Base-by-base conservation (phyloP, 192 early-diverging fungal genomes). In the Coemansia sp. region DNA sequence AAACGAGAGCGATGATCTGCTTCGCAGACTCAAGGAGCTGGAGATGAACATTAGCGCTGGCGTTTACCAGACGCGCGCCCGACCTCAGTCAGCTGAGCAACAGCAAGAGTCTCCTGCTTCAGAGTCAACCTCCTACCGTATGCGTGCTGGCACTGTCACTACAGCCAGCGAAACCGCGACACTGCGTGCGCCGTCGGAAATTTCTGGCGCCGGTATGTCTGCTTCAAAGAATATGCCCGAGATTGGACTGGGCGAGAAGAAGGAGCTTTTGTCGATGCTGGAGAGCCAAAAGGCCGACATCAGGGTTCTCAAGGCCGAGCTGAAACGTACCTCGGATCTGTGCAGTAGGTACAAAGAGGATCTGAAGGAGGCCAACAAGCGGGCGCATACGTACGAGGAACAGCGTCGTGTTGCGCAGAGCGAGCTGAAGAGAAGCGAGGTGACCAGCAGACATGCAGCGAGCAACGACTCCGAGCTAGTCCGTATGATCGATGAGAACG, bases 81-180 rank as follows among this genome's bases (percentile, higher is more conserved):
- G 17, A 11, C 40, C 54, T 42, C 11, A 29, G 40, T 12, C 29
- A 48, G 29, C 32, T n/a, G 29, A 33, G 28, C 63, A 64, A 31
- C 54, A 28, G 48, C n/a, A 60, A 18, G 61, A 31, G n/a, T 55
- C 54, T 2, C 62, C 22, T 25, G 51, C 62, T 22, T 17, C 51
- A 36, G 50, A 51, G 7, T 33, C n/a, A n/a, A 29, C 25, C 25
- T 28, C 64, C 22, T 68, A 45, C 50, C 78, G 78, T 51, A 31
- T 58, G 64, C 78, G 78, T 7, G 73, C 78, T 2, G 78, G 73
- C 17, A 77, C 76, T 0, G 63, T 66, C 29, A 72, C 76, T 4
- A 71, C 73, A 0, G 66, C 73, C 18, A 81, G 78, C 70, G 78
- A 81, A 61, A 72, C 78, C 0, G 57, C 69, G 25, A 81, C 78